Conservation (phyloP, 2,329 filamentous ascomycete species). For the Hysterium pulicare region DNA sequence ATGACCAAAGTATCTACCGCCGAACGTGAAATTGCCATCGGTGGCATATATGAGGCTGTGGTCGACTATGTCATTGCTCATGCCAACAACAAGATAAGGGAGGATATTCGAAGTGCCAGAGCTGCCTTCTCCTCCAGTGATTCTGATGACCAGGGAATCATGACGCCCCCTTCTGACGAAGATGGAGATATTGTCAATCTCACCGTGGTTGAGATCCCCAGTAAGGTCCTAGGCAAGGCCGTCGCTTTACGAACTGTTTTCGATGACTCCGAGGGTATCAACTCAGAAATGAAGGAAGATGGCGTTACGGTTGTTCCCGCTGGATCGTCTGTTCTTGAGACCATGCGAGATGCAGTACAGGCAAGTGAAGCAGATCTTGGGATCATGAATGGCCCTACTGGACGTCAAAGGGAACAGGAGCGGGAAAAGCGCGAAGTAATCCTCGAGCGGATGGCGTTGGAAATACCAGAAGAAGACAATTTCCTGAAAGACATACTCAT, state of each 20-base stretch:
- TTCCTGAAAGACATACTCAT: slow-evolving; percentile 82
- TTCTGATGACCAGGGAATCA: slow-evolving; percentile 48
- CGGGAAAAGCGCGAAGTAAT: slow-evolving; percentile 79
- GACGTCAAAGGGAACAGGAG: slow-evolving; percentile 71
- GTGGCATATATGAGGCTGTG: slow-evolving; percentile 85
- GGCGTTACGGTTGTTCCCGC: slow-evolving; percentile 72
- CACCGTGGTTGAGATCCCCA: slow-evolving; percentile 81
- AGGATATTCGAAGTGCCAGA: slow-evolving; percentile 66
- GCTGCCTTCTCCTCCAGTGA: slow-evolving; percentile 64
- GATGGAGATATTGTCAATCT: slow-evolving; percentile 84
- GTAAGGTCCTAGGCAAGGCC: slow-evolving; percentile 77
- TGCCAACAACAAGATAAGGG: slow-evolving; percentile 79
- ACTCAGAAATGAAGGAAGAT: slow-evolving; percentile 95
- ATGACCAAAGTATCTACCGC: slow-evolving; percentile 75
- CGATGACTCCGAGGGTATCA: slow-evolving; percentile 89
- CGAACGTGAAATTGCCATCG: slow-evolving; percentile 78
- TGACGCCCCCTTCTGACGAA: slow-evolving; percentile 69
- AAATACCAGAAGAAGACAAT: slow-evolving; percentile 75
- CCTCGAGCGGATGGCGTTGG: slow-evolving; percentile 81
- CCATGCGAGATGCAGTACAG: slow-evolving; percentile 79
- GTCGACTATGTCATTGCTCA: slow-evolving; percentile 92
- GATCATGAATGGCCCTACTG: slow-evolving; percentile 63
- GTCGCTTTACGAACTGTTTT: slow-evolving; percentile 87
- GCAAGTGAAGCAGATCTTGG: slow-evolving; percentile 77
- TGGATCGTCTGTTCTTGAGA: slow-evolving; percentile 78